Evolutionary conservation across 78 protist genomes (phyloP).

Genomic region (Dictyostelium firmibasis): DNA sequence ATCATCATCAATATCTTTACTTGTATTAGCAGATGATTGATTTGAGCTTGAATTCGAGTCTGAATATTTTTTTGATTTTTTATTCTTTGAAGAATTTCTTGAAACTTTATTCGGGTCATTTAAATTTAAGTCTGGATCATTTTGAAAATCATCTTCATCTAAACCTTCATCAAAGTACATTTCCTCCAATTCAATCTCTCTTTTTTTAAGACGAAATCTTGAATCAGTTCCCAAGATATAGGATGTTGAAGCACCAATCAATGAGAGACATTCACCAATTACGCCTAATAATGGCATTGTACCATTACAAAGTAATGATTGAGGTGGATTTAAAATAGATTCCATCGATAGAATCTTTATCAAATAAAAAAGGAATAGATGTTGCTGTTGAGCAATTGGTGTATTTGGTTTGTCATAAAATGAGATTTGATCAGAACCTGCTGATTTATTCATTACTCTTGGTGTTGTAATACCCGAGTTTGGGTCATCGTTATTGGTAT

Average conservation of each 20-base stretch:
- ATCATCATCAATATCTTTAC: background rate
- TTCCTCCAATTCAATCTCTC: conserved; percentile 69
- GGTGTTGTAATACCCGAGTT: background rate
- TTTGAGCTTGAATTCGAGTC: background rate
- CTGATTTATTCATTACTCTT: background rate
- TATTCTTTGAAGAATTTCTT: background rate
- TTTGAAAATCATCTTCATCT: conserved; percentile 53
- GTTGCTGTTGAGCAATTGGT: conserved; percentile 38
- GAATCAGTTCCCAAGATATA: conserved; percentile 40
- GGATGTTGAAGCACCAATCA: conserved; percentile 22
- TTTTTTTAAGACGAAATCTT: conserved; percentile 41
- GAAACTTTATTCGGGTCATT: conserved; percentile 6
- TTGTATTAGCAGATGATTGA: background rate
- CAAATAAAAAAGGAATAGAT: conserved; percentile 4
- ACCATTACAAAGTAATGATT: conserved; percentile 47
- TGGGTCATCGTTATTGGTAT: background rate
- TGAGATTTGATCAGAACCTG: background rate
- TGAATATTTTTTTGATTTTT: background rate
- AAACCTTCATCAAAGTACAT: conserved; percentile 69
- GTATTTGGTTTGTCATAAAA: background rate
- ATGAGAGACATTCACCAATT: conserved; percentile 11
- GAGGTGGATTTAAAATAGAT: conserved; percentile 32
- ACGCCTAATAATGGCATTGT: background rate
- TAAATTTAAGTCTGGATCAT: conserved; percentile 11
- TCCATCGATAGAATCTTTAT: background rate